Evolutionary conservation across 2,329 filamentous ascomycete genomes (phyloP), one percentile per base, ranked within the genome.

Genomic region (Alternaria rosae): DNA sequence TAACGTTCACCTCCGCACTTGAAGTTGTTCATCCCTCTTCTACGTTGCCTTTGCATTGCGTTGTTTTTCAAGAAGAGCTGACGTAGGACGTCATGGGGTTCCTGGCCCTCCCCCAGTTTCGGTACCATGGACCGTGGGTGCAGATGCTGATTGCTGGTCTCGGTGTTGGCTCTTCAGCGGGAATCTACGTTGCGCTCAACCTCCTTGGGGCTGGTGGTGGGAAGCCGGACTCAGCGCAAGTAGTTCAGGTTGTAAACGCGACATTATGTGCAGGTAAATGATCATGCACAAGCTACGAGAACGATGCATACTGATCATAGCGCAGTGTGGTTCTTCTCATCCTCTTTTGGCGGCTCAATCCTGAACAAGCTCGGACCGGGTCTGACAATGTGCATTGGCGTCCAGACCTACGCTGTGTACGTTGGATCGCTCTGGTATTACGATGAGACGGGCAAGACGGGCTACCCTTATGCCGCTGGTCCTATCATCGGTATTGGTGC

Each of bases 391-490:
- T 75, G 72, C 52, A 69, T 76, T 35, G 73, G 73, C 15, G 73
- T 76, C 11, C 71, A 73, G 38, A 74, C 71, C 15, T 76, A 76
- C 41, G 69, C 69, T 25, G 67, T 76, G 5, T 76, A 76, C 32
- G 72, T 76, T 17, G 73, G 73, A 12, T 74, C 71, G n/a, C 63
- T 75, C 13, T 76, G 71, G 72, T 75, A 76, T 59, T 76, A 72
- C 58, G 73, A 76, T 60, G 71, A 74, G 61, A 73, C 67, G 25
- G 73, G 72, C 57, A 74, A 73, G 59, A 73, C 61, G 48, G 74
- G 69, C 13, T 76, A 75, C 54, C 73, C 74, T 3, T 74, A 72
- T 51, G 71, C 71, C 13, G 63, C 72, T 12, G 74, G 73, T 3
- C 70, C 70, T 8, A 74, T 75, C 17, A 76, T 76, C 25, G 74